Evolutionary conservation across 768 basidiomycete genomes (phyloP).

Genomic region (Dacryopinax primogenitus): DNA sequence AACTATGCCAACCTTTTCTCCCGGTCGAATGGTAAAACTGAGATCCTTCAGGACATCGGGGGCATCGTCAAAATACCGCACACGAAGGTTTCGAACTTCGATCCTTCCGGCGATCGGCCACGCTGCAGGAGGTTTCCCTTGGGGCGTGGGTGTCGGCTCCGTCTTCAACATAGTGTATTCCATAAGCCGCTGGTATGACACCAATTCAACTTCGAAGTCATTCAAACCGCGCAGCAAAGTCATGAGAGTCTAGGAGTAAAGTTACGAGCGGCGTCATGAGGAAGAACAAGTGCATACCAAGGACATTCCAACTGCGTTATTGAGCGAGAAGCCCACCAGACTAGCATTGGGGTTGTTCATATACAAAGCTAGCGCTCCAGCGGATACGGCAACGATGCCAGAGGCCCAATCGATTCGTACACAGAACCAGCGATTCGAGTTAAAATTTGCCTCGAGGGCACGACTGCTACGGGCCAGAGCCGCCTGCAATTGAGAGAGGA

Average conservation of each 20-base stretch:
- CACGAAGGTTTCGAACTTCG: neutral
- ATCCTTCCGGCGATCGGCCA: neutral
- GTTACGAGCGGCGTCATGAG: neutral
- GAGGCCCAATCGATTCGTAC: neutral
- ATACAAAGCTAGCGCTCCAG: neutral
- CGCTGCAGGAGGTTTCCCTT: neutral
- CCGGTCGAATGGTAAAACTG: neutral
- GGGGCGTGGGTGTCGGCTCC: neutral
- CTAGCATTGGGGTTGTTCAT: neutral
- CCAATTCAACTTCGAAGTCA: neutral
- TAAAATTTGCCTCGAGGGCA: neutral
- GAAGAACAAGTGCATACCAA: neutral
- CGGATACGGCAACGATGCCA: neutral
- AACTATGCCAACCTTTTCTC: conserved; percentile 12
- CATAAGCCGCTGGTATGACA: neutral
- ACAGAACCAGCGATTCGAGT: conserved; percentile 4
- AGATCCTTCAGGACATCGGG: neutral
- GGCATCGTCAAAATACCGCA: conserved; percentile 1
- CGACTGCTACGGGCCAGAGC: neutral
- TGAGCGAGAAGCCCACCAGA: neutral
- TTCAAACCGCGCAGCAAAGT: neutral
- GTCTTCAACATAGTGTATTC: neutral
- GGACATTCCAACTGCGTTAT: neutral
- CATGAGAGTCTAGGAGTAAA: neutral
- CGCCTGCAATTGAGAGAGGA: neutral